A percentile compares a stretch with the other conserved stretches of the same genome.
Conservation (phyloP, 176 grass and related monocot genomes). For the Avena eriantha region DNA sequence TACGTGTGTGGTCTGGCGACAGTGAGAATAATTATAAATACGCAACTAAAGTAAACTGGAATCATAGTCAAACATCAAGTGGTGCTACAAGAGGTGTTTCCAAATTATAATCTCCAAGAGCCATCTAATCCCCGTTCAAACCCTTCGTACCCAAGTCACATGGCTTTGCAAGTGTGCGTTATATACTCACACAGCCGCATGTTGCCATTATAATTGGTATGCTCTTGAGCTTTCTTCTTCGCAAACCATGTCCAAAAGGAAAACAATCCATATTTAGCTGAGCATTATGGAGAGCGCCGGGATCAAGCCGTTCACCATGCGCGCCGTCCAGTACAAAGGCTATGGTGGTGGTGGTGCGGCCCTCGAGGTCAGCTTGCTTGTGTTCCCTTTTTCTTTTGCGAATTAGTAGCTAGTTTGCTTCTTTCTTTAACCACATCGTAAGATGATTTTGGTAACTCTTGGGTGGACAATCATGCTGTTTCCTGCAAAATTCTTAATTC, state of each 20-base stretch:
- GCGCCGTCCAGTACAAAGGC: conserved; percentile 49
- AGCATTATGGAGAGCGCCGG: not conserved
- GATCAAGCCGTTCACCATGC: conserved; percentile 37
- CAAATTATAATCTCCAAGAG: not conserved
- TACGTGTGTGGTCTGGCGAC: too few species aligned
- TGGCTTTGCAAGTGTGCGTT: conserved; percentile 7
- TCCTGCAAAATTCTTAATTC: not conserved
- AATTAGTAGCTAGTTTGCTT: not conserved
- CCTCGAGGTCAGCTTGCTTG: conserved; percentile 47
- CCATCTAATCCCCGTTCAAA: not conserved
- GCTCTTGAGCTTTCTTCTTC: not conserved
- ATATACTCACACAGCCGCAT: not conserved
- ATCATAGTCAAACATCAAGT: conserved; percentile 4
- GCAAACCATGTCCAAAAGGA: too few species aligned
- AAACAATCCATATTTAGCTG: not conserved
- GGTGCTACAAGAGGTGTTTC: not conserved
- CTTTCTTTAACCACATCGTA: not conserved
- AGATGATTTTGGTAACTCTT: not conserved
- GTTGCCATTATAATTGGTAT: not conserved
- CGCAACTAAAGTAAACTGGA: too few species aligned
- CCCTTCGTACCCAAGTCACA: not conserved
- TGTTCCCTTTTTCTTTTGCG: too few species aligned
- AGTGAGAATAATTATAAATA: too few species aligned
- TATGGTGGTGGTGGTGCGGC: conserved; percentile 51
- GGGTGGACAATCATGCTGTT: not conserved